phyloP scores from a whole-genome alignment of 2,329 filamentous ascomycete genomes.

The Parastagonospora nodorum region DNA sequence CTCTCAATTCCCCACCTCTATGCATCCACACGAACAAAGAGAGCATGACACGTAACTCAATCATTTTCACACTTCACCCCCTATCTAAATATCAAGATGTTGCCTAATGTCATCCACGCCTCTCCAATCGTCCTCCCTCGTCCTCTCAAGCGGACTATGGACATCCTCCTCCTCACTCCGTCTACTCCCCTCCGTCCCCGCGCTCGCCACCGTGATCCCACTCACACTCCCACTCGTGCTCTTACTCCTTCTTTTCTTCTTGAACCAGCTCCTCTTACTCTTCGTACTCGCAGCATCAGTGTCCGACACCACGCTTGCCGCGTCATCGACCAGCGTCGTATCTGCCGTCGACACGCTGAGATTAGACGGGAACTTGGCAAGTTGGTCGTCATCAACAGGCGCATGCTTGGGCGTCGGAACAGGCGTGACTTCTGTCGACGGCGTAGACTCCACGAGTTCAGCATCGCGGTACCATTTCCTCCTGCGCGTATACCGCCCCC shows the following conservation, averaged over 20 bases:
- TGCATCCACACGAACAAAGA: background rate
- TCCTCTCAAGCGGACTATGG: slow-evolving; percentile 55
- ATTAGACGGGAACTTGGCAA: slow-evolving; percentile 29
- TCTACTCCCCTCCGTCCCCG: slow-evolving; percentile 35
- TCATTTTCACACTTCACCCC: too few relatives aligned
- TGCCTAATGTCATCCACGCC: slow-evolving; percentile 84
- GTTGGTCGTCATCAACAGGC: slow-evolving; percentile 34
- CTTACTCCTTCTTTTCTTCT: slow-evolving; percentile 32
- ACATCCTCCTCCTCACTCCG: slow-evolving; percentile 55
- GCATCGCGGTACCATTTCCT: slow-evolving; percentile 97
- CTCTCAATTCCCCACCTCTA: background rate
- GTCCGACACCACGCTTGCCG: slow-evolving; percentile 31
- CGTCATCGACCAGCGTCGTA: slow-evolving; percentile 28
- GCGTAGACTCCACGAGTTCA: slow-evolving; percentile 79
- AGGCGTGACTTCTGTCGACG: slow-evolving; percentile 52
- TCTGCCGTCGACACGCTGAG: slow-evolving; percentile 32
- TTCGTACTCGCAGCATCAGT: slow-evolving; percentile 39
- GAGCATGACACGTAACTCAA: too few relatives aligned
- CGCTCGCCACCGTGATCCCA: slow-evolving; percentile 35
- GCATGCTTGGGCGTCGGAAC: slow-evolving; percentile 47
- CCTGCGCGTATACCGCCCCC: slow-evolving; percentile 90
- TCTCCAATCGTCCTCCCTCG: slow-evolving; percentile 68
- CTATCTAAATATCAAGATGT: slow-evolving; percentile 70
- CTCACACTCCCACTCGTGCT: slow-evolving; percentile 38
- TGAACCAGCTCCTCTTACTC: slow-evolving; percentile 45